Evolutionary conservation across 1,284 basidiomycete species (phyloP).

Genomic region (Ceratobasidium sp.): DNA sequence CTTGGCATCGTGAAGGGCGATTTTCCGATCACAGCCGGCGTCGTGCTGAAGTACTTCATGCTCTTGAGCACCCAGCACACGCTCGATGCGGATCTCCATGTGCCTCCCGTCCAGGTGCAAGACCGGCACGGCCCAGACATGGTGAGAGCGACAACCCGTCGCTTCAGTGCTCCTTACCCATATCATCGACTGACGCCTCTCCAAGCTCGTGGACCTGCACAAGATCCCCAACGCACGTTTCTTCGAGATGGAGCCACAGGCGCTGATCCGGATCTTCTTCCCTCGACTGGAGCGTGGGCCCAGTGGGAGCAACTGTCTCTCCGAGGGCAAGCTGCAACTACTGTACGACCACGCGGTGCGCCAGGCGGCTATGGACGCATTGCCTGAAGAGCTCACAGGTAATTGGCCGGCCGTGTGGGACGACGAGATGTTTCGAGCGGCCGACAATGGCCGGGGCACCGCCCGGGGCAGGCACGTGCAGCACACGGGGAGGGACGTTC

Average conservation of each 20-base stretch:
- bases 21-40: neutral
- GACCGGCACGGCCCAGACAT: neutral
- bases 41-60: conserved; percentile 6
- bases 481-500: conserved; percentile 14
- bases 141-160: neutral
- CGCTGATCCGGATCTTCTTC: conserved; percentile 9
- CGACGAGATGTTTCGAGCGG: conserved; percentile 12
- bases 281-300: neutral
- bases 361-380: neutral
- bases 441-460: neutral
- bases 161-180: neutral
- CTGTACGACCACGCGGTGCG: conserved; percentile 15
- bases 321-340: neutral
- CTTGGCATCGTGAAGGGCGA: neutral
- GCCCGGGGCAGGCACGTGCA: neutral
- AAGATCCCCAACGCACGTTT: conserved; percentile 27
- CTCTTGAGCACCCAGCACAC: conserved; percentile 8
- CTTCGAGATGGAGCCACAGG: neutral
- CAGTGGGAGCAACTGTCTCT: neutral
- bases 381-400: conserved; percentile 9
- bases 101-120: conserved; percentile 1
- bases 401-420: neutral
- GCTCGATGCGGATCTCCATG: neutral
- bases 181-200: neutral
- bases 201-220: conserved; percentile 10